Conservation (phyloP, 768 basidiomycete species). For the Russula ochroleuca region DNA sequence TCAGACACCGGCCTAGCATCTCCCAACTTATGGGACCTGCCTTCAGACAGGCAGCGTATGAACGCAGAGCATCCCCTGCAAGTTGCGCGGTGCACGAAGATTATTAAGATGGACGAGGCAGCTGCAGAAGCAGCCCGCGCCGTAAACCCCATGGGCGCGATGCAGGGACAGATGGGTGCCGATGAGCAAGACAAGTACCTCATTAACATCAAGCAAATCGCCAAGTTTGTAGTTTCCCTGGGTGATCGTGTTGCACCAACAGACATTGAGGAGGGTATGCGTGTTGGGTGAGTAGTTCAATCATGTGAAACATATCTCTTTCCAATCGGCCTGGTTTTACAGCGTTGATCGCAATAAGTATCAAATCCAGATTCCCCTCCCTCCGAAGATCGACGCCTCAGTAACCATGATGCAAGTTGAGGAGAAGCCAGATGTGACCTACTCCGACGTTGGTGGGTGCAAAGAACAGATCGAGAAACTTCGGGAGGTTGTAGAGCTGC, state of each 20-base stretch:
- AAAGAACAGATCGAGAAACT: constrained; percentile 99
- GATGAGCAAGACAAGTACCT: constrained; percentile 99
- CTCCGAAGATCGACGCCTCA: constrained; percentile 97
- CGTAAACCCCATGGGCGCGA: constrained; percentile 71
- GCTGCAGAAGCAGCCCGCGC: constrained; percentile 74
- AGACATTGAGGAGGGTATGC: constrained; percentile 99
- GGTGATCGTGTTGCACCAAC: constrained; percentile 96
- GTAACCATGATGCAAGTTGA: constrained; percentile 99
- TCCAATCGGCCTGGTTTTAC: constrained; percentile 9
- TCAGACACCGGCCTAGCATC: constrained; percentile 96
- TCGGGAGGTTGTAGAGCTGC: constrained; percentile 95
- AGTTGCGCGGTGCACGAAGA: constrained; percentile 98
- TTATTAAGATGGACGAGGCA: constrained; percentile 77
- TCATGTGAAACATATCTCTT: constrained; percentile 2
- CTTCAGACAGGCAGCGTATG: constrained; percentile 90
- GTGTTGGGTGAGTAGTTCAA: constrained; percentile 75
- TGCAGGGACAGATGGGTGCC: constrained; percentile 89
- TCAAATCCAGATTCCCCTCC: constrained; percentile 97
- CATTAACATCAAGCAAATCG: constrained; percentile 99
- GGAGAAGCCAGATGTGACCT: constrained; percentile 97
- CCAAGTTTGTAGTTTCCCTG: constrained; percentile 97
- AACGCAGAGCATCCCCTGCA: constrained; percentile 89
- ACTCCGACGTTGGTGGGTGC: constrained; percentile 96
- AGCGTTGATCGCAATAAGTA: constrained; percentile 96
- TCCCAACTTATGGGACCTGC: constrained; percentile 96